Conservation (phyloP, 202 grass and related monocot species). For the Panicum hallii region DNA sequence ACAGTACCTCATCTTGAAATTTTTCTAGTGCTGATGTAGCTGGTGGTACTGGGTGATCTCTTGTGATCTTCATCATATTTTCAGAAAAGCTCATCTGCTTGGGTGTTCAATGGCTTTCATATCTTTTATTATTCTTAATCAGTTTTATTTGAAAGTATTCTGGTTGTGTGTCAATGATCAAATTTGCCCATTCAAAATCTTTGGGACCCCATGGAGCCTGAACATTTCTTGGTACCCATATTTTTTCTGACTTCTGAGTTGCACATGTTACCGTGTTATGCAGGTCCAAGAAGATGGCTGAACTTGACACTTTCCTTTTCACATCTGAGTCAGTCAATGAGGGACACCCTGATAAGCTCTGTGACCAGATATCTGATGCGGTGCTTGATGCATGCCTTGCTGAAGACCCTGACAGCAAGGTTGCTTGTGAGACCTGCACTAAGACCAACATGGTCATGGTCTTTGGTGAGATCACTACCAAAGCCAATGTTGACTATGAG, state of each 20-base stretch:
- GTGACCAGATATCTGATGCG: conserved; percentile 85
- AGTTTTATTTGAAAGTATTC: neutral
- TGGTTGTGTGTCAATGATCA: neutral
- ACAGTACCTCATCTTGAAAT: neutral
- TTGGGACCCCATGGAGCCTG: neutral
- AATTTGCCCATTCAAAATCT: neutral
- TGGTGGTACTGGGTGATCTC: neutral
- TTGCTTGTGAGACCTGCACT: conserved; percentile 86
- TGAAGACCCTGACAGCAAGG: conserved; percentile 80
- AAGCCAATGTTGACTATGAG: conserved; percentile 77
- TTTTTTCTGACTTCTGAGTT: neutral
- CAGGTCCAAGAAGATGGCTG: conserved; percentile 63
- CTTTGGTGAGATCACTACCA: conserved; percentile 88
- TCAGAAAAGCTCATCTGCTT: neutral
- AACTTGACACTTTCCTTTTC: conserved; percentile 81
- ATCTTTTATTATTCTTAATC: conserved; percentile 13
- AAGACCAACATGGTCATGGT: conserved; percentile 93
- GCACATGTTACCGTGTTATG: neutral
- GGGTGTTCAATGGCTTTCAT: neutral
- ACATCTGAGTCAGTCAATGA: conserved; percentile 84
- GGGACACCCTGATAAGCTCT: conserved; percentile 90
- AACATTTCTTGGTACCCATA: neutral
- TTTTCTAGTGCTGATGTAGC: neutral
- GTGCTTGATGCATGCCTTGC: conserved; percentile 80
- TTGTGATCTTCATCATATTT: neutral